Evolutionary conservation across 805 yeast genomes (phyloP), one percentile per base, ranked within the genome.

Genomic region (Starmerella asiatica): DNA sequence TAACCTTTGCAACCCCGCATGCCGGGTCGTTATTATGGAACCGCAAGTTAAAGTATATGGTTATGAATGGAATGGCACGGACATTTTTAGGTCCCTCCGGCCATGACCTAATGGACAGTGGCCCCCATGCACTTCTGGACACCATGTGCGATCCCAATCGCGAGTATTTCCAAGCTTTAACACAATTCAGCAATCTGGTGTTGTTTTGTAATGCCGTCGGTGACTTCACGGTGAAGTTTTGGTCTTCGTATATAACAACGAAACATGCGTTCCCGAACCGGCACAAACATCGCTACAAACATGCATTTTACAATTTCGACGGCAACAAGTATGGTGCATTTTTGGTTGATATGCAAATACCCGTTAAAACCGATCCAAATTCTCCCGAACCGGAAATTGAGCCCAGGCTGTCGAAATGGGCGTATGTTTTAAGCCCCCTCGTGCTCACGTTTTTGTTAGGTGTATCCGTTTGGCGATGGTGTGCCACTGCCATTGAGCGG

Each of bases 141-240:
- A 59, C 65, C 19, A 56, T 79, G 64, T 66, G 78, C 0, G 67
- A 70, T 33, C 76, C 73, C 1, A 55, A 59, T 35, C 36, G 52
- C 56, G 16, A 50, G 5, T 85, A 68, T 51, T 59, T 62, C 36
- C 57, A 67, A 38, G 91, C 81, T 0, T 63, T 85, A 37, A 44
- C 52, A 4, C 53, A 49, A 41, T 86, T 86, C 56, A 61, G 74
- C 43, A 66, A 68, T 40, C 67, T 79, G 38, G 61, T 72, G 2
- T 56, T 74, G 2, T 62, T 83, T 41, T 83, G 94, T 9, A 86
- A 88, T 59, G 70, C 77, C 18, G 68, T 75, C 37, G 78, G 82
- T 54, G 97, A 86, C 57, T 67, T 95, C 44, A 71, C 93, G 0
- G 97, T 86, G 4, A 77, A 86, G 14, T 88, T 83, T 56, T 80